phyloP scores from a whole-genome alignment of 345 rosid species.

The Lepidium didymum region DNA sequence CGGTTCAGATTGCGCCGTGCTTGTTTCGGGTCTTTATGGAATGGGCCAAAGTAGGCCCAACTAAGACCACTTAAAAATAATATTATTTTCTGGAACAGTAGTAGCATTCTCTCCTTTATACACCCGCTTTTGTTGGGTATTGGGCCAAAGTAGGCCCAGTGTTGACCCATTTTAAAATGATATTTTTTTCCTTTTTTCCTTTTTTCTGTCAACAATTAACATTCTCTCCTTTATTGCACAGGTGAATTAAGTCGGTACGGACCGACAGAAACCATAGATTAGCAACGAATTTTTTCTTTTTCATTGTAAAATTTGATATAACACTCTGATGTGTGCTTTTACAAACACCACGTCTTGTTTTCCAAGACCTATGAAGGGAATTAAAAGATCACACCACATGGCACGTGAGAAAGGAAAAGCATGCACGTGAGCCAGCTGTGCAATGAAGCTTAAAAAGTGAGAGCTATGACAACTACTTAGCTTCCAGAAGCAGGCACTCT shows the following conservation, averaged over 20 bases:
- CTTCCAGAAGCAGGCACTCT: slow-evolving; percentile 24
- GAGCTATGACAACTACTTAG: slow-evolving; percentile 13
- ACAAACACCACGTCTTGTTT: background rate
- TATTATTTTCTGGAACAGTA: background rate
- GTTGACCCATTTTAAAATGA: background rate
- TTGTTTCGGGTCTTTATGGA: background rate
- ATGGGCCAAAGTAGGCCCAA: slow-evolving; percentile 9
- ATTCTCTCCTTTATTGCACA: background rate
- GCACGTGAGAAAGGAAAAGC: slow-evolving; percentile 24
- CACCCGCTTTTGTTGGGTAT: too few species aligned
- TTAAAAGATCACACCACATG: slow-evolving; percentile 21
- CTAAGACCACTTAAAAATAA: background rate
- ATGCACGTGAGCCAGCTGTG: slow-evolving; percentile 30
- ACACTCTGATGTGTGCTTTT: background rate
- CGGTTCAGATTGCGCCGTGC: background rate
- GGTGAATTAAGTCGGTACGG: background rate
- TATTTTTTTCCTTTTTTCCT: background rate
- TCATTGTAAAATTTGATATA: background rate
- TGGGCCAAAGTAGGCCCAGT: slow-evolving; percentile 11
- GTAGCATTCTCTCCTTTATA: background rate
- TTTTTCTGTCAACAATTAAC: background rate
- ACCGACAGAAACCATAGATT: slow-evolving; percentile 6
- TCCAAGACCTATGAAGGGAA: background rate
- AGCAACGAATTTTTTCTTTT: background rate
- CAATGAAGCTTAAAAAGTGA: slow-evolving; percentile 10